Evolutionary conservation across 176 grass and related monocot genomes (phyloP), one percentile per base, ranked within the genome.

Genomic region (Oryza glaberrima): DNA sequence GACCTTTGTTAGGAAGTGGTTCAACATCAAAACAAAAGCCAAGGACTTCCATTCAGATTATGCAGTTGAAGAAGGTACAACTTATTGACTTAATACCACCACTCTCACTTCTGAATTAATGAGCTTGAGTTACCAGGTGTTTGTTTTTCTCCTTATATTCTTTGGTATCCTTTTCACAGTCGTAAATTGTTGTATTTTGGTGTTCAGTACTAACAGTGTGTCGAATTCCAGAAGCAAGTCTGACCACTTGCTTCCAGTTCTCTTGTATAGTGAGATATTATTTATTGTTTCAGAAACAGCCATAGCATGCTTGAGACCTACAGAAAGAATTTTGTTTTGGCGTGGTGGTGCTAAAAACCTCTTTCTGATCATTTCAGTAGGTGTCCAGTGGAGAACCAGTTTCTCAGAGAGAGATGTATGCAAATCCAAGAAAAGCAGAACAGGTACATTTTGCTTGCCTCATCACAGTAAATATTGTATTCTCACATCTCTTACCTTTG

Each of bases 21-120:
- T 97, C 95, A 97, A 91, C 91, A 92, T 93, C 88, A 97, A 94
- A 86, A 82, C 91, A 65, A 97, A 97, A 73, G 86, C 88, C 2
- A 91, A 94, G 86, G 90, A 97, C 49, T 91, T 91, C 82, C 84
- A 89, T 76, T 86, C 90, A 19, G 90, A 95, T 94, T 89, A 80
- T 78, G 86, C 60, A 35, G 78, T 79, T 26, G 87, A 88, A 43
- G 76, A 88, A 95, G 95, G 92, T 98, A 84, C 65, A 67, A 10
- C 17, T 82, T 78, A 58, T 86, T 72, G 60, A 67, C 84, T 79
- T 74, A 43, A 20, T 3, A 16, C 36, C 71, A 71, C 2, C 20
- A 76, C 14, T 12, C 35, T 75, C 26, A 71, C 13, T 49, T 52
- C 46, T 65, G n/a, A 44, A 38, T 28, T 65, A 4, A 71, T 36